Conservation (phyloP, 2,329 filamentous ascomycete species). For the Fusarium beomiforme region DNA sequence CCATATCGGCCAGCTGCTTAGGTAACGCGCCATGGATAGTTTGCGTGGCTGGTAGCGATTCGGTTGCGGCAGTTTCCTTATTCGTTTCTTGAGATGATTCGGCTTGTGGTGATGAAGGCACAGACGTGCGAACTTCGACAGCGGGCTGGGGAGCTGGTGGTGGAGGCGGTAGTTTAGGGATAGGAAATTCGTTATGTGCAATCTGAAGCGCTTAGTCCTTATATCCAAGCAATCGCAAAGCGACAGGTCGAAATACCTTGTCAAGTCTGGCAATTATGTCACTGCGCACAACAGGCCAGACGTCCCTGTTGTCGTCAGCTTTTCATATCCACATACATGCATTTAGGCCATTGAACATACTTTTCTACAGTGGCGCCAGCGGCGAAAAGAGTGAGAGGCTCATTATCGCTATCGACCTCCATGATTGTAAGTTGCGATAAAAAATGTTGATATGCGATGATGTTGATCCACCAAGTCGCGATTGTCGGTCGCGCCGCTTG, state of each 20-base stretch:
- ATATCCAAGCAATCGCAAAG: neutral
- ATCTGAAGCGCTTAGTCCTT: constrained; percentile 63
- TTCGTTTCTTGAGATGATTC: constrained; percentile 66
- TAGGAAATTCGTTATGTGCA: constrained; percentile 78
- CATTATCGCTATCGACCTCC: constrained; percentile 66
- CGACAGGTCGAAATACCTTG: constrained; percentile 52
- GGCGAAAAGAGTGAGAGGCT: constrained; percentile 59
- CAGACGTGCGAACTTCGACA: constrained; percentile 56
- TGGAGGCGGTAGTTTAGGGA: constrained; percentile 66
- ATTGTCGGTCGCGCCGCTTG: constrained; percentile 20
- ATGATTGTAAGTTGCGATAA: constrained; percentile 51
- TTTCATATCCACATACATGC: constrained; percentile 17
- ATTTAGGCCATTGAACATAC: constrained; percentile 52
- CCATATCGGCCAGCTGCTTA: constrained; percentile 69
- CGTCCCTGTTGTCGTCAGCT: constrained; percentile 60
- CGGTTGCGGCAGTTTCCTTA: constrained; percentile 72
- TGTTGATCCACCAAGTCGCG: constrained; percentile 18
- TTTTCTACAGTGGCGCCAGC: constrained; percentile 63
- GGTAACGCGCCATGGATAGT: constrained; percentile 63
- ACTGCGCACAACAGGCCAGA: constrained; percentile 75
- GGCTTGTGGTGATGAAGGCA: constrained; percentile 55
- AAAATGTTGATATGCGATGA: constrained; percentile 14
- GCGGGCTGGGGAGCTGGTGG: constrained; percentile 52
- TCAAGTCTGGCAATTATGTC: constrained; percentile 75
- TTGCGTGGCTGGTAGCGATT: constrained; percentile 49